Base-by-base conservation (phyloP, 495 filamentous ascomycete species). In the Penicillium dipodomyicola region DNA sequence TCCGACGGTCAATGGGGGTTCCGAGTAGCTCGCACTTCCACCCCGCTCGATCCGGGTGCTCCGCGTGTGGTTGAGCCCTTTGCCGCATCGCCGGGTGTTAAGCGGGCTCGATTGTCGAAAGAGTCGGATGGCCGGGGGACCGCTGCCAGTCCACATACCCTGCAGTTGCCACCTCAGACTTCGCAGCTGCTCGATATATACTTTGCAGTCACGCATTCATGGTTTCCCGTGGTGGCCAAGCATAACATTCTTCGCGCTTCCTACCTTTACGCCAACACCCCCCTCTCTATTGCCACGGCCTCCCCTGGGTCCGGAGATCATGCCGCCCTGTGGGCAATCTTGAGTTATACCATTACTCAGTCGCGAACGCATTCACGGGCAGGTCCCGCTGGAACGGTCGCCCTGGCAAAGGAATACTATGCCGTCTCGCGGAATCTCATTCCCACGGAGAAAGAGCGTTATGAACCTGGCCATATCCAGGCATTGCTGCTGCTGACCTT, bases 181-280 rank as follows among this genome's bases (percentile, higher is more conserved):
- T 87, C 86, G 62, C 80, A 81, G 29, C 69, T 90, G 3, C 71
- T 91, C 22, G 86, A 91, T 62, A 76, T 85, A 7, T 90, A 88
- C 63, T 90, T 90, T 62, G 82, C 87, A 4, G 82, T 84, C 51
- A 90, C 87, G 3, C 84, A 89, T 64, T 79, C 78, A 11, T 91
- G 87, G 87, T 78, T 90, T 17, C 88, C 88, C 4, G 83, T 90
- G 39, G 72, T 86, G 32, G 84, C 88, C 25, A 89, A 88, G 63
- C 84, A 88, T 63, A 84, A 83, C 54, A 72, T 90, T 11, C 71
- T 84, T 6, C 79, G 79, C 45, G 67, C 77, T 12, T 76, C 77
- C 15, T 81, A 83, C 65, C 67, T 74, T 41, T 80, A 81, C 56
- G 72, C 78, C 48, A 79, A 79, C 70, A 40, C 77, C 56, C 48